Percentiles rank a stretch among this genome's conserved stretches.
Evolutionary conservation across 768 basidiomycete species (phyloP).

Genomic region (Peribolospora baueri): DNA sequence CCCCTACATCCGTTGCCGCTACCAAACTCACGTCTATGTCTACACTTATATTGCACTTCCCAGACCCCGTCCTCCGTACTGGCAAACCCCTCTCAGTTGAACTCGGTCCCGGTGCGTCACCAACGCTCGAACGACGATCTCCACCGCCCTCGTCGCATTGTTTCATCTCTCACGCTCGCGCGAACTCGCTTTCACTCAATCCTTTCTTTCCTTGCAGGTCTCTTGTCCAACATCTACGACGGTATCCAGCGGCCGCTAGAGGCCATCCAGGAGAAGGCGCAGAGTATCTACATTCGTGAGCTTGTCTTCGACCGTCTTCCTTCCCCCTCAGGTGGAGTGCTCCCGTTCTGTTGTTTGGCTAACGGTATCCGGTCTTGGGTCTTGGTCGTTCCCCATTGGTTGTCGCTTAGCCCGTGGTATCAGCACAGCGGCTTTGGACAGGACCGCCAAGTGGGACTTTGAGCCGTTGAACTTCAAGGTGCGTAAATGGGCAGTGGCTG

Average conservation of each 20-base stretch:
- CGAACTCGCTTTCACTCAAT: neutral
- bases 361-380: neutral
- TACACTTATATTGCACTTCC: conserved; percentile 22
- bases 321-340: neutral
- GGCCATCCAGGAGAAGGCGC: conserved; percentile 86
- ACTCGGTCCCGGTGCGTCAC: conserved; percentile 61
- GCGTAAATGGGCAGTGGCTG: conserved; percentile 2
- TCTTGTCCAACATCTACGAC: conserved; percentile 91
- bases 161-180: neutral
- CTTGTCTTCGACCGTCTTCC: conserved; percentile 11
- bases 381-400: neutral
- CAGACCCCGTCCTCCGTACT: conserved; percentile 89
- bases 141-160: no score
- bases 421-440: conserved; percentile 83
- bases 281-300: conserved; percentile 89
- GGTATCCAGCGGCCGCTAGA: conserved; percentile 23
- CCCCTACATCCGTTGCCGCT: no score
- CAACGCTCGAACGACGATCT: neutral
- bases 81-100: conserved; percentile 96
- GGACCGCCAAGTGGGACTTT: conserved; percentile 82
- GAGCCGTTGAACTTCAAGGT: conserved; percentile 58
- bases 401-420: conserved; percentile 39
- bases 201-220: conserved; percentile 28
- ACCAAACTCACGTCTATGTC: no score
- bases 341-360: neutral